These are phyloP conservation scores for Apiospora koreana DNA, from an alignment of 2,329 filamentous ascomycete genomes.

Conservation along the genomic window DNA sequence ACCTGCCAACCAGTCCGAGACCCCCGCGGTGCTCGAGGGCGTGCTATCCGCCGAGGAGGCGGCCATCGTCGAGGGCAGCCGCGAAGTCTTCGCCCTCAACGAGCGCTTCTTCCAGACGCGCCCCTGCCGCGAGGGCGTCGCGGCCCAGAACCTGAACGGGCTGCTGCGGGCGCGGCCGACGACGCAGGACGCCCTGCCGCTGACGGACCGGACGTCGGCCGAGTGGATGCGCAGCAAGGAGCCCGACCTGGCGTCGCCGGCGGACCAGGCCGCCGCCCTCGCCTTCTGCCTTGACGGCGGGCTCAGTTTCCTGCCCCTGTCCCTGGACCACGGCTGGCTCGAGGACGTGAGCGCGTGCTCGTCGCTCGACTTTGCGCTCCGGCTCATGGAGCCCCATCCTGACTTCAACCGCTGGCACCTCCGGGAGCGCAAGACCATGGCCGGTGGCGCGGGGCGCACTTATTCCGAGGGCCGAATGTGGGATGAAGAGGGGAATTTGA, in stretches of 20 bases:
- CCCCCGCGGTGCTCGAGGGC: slow-evolving; percentile 23
- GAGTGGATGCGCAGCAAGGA: slow-evolving; percentile 41
- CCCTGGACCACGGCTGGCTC: slow-evolving; percentile 43
- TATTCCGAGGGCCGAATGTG: slow-evolving; percentile 47
- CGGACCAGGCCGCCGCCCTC: slow-evolving; percentile 36
- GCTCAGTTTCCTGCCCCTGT: slow-evolving; percentile 44
- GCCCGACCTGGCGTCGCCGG: slow-evolving; percentile 18
- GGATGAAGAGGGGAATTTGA: slow-evolving; percentile 43
- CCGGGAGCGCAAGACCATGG: slow-evolving; percentile 39
- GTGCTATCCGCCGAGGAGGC: slow-evolving; percentile 18
- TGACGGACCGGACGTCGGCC: slow-evolving; percentile 38
- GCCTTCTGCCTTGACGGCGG: slow-evolving; percentile 47
- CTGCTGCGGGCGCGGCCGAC: slow-evolving; percentile 34
- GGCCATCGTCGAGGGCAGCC: slow-evolving; percentile 24
- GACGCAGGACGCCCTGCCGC: slow-evolving; percentile 37
- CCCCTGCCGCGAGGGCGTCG: slow-evolving; percentile 40
- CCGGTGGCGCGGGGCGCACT: slow-evolving; percentile 42
- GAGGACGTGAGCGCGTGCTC: slow-evolving; percentile 45
- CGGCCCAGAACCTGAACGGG: slow-evolving; percentile 45
- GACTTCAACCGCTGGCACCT: slow-evolving; percentile 45
- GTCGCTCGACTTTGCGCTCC: slow-evolving; percentile 51
- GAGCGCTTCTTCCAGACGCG: slow-evolving; percentile 36
- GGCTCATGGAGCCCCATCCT: slow-evolving; percentile 40
- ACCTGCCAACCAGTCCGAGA: slow-evolving; percentile 19
- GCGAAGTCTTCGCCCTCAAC: slow-evolving; percentile 31